Base-by-base conservation (phyloP, 1,284 basidiomycete species). In the Apiotrichum siamense region DNA sequence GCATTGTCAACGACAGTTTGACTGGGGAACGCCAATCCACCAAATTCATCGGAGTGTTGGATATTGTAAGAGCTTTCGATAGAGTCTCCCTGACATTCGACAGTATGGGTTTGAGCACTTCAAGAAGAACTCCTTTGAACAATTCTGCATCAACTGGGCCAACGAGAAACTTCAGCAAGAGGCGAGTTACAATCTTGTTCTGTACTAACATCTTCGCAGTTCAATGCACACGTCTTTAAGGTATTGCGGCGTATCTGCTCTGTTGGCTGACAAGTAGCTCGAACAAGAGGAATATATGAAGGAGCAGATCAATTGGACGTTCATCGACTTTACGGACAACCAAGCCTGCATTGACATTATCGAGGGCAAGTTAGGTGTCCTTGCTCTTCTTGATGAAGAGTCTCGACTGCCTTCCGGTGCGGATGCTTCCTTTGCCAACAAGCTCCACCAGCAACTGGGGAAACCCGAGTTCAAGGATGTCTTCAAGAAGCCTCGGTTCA, bases 111-210 rank as follows among this genome's bases (percentile, higher is more conserved):
- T 96, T 61, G 91, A 96, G 74, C 90, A 94, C 73, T 94, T 94
- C 78, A 87, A 94, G 76, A 94, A 93, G 86, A 97, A 97, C 75
- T 96, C 91, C 11, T 98, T 97, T 69, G 96, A 99, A 74, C 96
- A 99, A 77, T 98, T 98, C 76, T 97, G 93, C 74, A 99, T 99
- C 78, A 98, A 99, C 72, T 98, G 97, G 73, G 96, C 96, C 40
- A 98, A 99, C 67, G 96, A 98, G 76, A 97, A 98, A 57, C 62
- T 96, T 29, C 92, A 96, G 64, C 92, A 96, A 72, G 89, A 94
- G 81, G 88, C 88, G 61, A 36, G 65, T 44, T 3, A 5, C 42
- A 51, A 13, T 13, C 40, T 33, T 25, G 13, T 6, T 26, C 21
- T 21, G 21, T 43, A 29, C 62, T 69, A 39, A 57, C 45, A 29